phyloP scores from a whole-genome alignment of 2,329 filamentous ascomycete species.

The Cercospora berteroae region DNA sequence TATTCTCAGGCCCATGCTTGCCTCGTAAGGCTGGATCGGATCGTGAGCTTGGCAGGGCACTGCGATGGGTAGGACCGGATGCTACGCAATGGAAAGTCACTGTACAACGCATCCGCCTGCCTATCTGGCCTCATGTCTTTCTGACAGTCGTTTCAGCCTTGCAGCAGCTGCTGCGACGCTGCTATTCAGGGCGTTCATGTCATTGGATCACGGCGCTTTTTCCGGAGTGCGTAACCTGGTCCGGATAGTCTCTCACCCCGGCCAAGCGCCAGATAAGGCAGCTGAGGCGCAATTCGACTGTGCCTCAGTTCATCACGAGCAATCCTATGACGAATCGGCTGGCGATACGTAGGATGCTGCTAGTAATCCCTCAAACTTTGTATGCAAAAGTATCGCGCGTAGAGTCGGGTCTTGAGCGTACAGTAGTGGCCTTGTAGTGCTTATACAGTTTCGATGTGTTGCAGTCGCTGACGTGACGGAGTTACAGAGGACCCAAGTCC shows the following conservation, averaged over 20 bases:
- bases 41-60: background rate
- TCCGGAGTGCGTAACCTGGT: background rate
- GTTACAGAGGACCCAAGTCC: background rate
- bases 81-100: background rate
- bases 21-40: background rate
- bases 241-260: background rate
- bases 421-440: background rate
- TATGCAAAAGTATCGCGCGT: conserved; percentile 1
- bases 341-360: background rate
- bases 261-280: background rate
- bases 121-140: background rate
- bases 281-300: background rate
- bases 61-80: background rate
- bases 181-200: background rate
- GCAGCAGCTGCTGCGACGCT: background rate
- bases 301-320: background rate
- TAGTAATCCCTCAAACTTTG: background rate
- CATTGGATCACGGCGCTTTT: background rate
- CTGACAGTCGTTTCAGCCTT: background rate
- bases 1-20: background rate
- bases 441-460: background rate
- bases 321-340: background rate
- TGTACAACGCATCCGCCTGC: background rate
- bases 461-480: background rate
- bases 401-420: background rate